These are phyloP conservation scores for Yamadazyma buinensis DNA, from an alignment of 1,139 yeast species.

Conservation along the genomic window DNA sequence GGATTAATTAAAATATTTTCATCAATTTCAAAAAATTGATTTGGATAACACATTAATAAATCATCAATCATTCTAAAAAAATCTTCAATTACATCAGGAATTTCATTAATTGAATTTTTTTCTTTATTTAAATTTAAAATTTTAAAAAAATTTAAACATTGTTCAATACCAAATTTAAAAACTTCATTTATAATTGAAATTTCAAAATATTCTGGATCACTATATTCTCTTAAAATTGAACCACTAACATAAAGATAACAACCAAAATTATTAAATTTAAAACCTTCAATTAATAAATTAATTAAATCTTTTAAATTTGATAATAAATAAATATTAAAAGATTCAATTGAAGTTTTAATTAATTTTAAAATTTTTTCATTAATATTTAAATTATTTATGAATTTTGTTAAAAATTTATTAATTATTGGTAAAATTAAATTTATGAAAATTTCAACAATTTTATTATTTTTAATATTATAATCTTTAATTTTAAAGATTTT, in stretches of 20 bases:
- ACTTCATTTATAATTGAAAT: constrained; percentile 32
- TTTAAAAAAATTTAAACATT: constrained; percentile 39
- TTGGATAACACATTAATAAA: constrained; percentile 74
- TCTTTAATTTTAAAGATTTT: constrained; percentile 48
- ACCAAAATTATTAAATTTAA: constrained; percentile 65
- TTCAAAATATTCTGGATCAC: constrained; percentile 49
- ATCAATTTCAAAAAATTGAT: constrained; percentile 54
- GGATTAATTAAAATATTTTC: constrained; percentile 42
- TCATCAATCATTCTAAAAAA: constrained; percentile 83
- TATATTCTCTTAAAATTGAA: constrained; percentile 71
- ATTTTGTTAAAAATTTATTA: constrained; percentile 45
- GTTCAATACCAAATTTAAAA: constrained; percentile 49
- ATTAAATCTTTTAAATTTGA: constrained; percentile 66
- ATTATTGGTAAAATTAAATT: constrained; percentile 59
- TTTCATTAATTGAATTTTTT: constrained; percentile 26
- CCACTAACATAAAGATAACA: constrained; percentile 93
- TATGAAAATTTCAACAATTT: constrained; percentile 56
- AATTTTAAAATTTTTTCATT: constrained; percentile 76
- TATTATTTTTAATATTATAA: constrained; percentile 37
- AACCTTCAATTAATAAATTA: constrained; percentile 60
- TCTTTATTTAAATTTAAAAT: constrained; percentile 17
- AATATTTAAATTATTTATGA: constrained; percentile 54
- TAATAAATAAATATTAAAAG: constrained; percentile 61
- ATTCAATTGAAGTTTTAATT: constrained; percentile 61
- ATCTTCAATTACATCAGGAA: constrained; percentile 82